These are phyloP conservation scores for Penstemon barbatus DNA, from an alignment of 257 asterid species.

Conservation along the genomic window DNA sequence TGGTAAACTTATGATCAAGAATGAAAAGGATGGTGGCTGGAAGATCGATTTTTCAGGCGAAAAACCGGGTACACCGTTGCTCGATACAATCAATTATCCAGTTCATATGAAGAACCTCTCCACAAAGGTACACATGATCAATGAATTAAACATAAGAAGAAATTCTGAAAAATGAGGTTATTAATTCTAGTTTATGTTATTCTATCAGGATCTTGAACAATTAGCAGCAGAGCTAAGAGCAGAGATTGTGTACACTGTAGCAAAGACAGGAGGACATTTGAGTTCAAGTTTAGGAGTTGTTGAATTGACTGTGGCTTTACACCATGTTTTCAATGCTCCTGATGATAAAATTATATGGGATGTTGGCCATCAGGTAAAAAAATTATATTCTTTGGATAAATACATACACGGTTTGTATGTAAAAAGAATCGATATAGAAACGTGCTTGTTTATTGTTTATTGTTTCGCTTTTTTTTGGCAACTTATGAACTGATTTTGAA, in stretches of 20 bases:
- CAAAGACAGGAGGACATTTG: slow-evolving; percentile 71
- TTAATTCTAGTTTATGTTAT: neutral
- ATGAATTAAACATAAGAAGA: neutral
- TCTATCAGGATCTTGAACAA: slow-evolving; percentile 69
- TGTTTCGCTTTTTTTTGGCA: too few relatives aligned
- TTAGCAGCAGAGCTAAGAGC: slow-evolving; percentile 75
- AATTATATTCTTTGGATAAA: too few relatives aligned
- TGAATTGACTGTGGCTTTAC: slow-evolving; percentile 77
- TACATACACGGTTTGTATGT: too few relatives aligned
- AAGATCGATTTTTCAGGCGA: slow-evolving; percentile 58
- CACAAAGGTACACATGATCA: slow-evolving; percentile 34
- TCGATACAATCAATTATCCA: slow-evolving; percentile 71
- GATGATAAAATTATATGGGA: slow-evolving; percentile 86
- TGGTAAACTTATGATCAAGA: slow-evolving; percentile 34
- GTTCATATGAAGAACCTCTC: slow-evolving; percentile 73
- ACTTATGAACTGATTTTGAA: neutral
- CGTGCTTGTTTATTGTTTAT: neutral
- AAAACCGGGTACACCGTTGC: slow-evolving; percentile 63
- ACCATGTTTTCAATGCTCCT: slow-evolving; percentile 75
- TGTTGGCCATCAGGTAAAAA: slow-evolving; percentile 79
- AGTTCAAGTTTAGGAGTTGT: slow-evolving; percentile 80
- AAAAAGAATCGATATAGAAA: too few relatives aligned
- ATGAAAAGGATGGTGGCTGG: slow-evolving; percentile 49
- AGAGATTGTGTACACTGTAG: slow-evolving; percentile 56
- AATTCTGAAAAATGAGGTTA: neutral